Percentiles rank a stretch among this genome's conserved stretches.
These are phyloP conservation scores for Penicillium janthinellum DNA, from an alignment of 2,329 filamentous ascomycete genomes.

Conservation along the genomic window DNA sequence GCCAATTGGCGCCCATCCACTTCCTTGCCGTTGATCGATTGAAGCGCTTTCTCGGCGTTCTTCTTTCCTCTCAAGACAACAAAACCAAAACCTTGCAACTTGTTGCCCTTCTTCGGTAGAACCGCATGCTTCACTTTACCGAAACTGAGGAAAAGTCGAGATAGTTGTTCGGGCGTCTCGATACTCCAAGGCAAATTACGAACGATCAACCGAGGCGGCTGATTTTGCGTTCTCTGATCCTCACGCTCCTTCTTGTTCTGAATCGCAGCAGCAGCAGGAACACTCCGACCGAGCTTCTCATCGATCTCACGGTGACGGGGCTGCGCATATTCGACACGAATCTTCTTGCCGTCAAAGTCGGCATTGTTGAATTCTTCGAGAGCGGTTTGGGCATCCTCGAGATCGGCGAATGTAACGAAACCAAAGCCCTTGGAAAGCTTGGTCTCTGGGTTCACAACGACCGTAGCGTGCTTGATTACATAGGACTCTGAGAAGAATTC, in stretches of 20 bases:
- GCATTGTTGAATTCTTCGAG: conserved; percentile 79
- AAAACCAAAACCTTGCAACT: conserved; percentile 87
- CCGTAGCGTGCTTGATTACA: conserved; percentile 93
- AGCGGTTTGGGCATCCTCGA: conserved; percentile 83
- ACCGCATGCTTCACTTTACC: conserved; percentile 89
- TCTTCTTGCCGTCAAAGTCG: conserved; percentile 74
- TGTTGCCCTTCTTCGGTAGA: conserved; percentile 73
- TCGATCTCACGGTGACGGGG: conserved; percentile 71
- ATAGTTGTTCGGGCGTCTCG: conserved; percentile 79
- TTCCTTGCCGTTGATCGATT: conserved; percentile 82
- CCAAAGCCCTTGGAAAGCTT: conserved; percentile 90
- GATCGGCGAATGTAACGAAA: conserved; percentile 94
- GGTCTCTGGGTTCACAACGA: conserved; percentile 81
- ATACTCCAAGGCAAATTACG: conserved; percentile 96
- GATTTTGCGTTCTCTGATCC: conserved; percentile 61
- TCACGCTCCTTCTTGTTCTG: conserved; percentile 51
- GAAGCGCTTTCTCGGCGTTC: conserved; percentile 87
- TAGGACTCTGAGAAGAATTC: conserved; percentile 92
- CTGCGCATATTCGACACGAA: conserved; percentile 86
- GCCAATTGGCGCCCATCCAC: conserved; percentile 86
- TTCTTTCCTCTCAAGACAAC: conserved; percentile 83
- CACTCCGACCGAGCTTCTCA: conserved; percentile 49
- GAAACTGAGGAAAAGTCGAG: conserved; percentile 77
- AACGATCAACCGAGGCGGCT: conserved; percentile 77
- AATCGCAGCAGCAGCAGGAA: conserved; percentile 38